Evolutionary conservation across 2,329 filamentous ascomycete species (phyloP), one percentile per base, ranked within the genome.

Genomic region (Chalaropsis ovoidea): DNA sequence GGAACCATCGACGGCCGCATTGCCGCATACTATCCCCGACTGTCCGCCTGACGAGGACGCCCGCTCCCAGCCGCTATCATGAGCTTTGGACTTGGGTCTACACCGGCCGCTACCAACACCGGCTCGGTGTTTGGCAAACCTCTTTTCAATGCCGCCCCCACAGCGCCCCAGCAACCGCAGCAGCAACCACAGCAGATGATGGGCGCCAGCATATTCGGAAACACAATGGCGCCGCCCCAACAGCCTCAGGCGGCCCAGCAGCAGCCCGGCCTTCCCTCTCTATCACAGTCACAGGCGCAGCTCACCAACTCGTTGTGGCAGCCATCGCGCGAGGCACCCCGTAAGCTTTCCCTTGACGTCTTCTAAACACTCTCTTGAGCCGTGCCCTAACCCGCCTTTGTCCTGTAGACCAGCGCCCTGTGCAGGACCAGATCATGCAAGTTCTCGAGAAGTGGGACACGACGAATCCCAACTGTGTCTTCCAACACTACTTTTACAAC

Each of bases 401-500:
- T 27, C 4, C 1, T 49, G 3, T 62, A 78, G 76, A 77, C 70
- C 86, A 91, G 72, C 90, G 90, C 73, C 83, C 86, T 61, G 82
- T 92, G 56, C 80, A 84, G 22, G 86, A 91, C 66, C 89, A 93
- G 74, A 88, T 92, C 74, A 79, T 81, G 68, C 79, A 85, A 31
- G 80, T 94, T 49, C 78, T 84, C 63, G 79, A 84, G 68, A 91
- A 92, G 76, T 94, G 89, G 89, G 81, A 88, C 68, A 85, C 88
- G 0, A 75, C 80, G 31, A 82, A 80, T 73, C 80, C 84, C 24
- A 84, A 84, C 72, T 91, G 88, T 71, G 83, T 82, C 35, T 90
- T 94, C 77, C 88, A 90, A 74, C 80, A 88, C 72, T 93, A 93
- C 78, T 90, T 94, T 74, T 95, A 94, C 80, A 94, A 94, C 76